Base-by-base conservation (phyloP, 768 basidiomycete species). In the Lenzites betulinus region DNA sequence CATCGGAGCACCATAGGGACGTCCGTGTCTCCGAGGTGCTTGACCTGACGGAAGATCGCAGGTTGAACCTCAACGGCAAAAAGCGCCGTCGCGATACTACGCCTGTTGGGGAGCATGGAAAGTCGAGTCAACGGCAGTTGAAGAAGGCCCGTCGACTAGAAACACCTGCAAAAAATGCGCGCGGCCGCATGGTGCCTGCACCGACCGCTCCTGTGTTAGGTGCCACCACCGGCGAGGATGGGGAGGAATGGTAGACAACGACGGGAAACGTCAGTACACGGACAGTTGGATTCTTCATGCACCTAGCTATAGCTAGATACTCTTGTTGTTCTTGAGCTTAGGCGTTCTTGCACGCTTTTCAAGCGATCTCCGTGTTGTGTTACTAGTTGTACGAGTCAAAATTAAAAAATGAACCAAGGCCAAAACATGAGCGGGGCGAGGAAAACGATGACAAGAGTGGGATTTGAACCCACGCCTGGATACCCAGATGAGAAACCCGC, bases 401-500 rank as follows among this genome's bases (percentile, higher is more conserved):
- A n/a, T n/a, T n/a, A n/a, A n/a, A n/a, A n/a, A n/a, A n/a, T n/a
- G n/a, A n/a, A n/a, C n/a, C n/a, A n/a, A n/a, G n/a, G n/a, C n/a
- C n/a, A n/a, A n/a, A n/a, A n/a, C n/a, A n/a, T n/a, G n/a, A n/a
- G n/a, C n/a, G n/a, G n/a, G 13, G 22, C 9, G 33, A 56, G 54
- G 15, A 60, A 67, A 64, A 67, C 44, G 18, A 33, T 70, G 69
- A 67, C 65, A 66, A 66, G 67, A 70, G 69, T 51, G 69, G 67
- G 69, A 68, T 70, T 68, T 60, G 69, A 70, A 70, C 69, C 67
- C 69, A 51, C 69, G 69, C 69, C 69, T 66, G 64, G 63, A 67
- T 68, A 69, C 68, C 64, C 65, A 66, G 69, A 70, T 70, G 69
- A 70, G 69, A 70, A 69, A 64, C 66, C 65, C 64, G 52, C 60